phyloP scores from a whole-genome alignment of 2,329 filamentous ascomycete genomes.

The Penicillium sp. region DNA sequence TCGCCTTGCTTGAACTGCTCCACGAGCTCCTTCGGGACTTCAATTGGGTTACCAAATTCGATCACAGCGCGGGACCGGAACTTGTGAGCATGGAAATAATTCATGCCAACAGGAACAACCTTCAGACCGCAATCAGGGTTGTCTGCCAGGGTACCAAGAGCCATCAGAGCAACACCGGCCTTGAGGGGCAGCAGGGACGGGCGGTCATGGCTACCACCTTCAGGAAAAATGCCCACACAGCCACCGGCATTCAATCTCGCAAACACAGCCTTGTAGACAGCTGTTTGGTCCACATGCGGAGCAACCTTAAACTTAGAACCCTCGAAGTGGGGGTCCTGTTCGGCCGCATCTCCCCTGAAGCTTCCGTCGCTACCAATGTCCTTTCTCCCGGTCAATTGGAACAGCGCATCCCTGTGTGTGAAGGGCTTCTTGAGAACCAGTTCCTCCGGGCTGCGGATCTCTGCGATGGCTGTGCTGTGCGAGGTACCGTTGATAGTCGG shows the following conservation, averaged over 20 bases:
- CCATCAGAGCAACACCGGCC: slow-evolving; percentile 97
- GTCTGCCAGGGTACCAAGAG: slow-evolving; percentile 78
- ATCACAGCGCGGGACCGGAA: slow-evolving; percentile 94
- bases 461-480: slow-evolving; percentile 75
- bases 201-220: slow-evolving; percentile 92
- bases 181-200: slow-evolving; percentile 88
- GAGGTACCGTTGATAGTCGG: slow-evolving; percentile 77
- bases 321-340: slow-evolving; percentile 57
- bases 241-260: slow-evolving; percentile 73
- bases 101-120: slow-evolving; percentile 97
- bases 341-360: slow-evolving; percentile 53
- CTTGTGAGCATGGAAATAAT: slow-evolving; percentile 98
- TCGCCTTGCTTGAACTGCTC: slow-evolving; percentile 79
- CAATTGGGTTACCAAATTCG: slow-evolving; percentile 86
- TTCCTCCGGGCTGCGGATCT: slow-evolving; percentile 76
- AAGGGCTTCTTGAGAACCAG: slow-evolving; percentile 83
- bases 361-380: slow-evolving; percentile 65
- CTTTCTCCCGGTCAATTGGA: slow-evolving; percentile 75
- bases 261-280: slow-evolving; percentile 92
- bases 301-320: slow-evolving; percentile 83
- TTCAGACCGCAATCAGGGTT: slow-evolving; percentile 83
- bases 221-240: slow-evolving; percentile 93
- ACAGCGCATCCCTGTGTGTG: slow-evolving; percentile 67
- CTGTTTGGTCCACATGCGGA: slow-evolving; percentile 87
- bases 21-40: slow-evolving; percentile 76